These are phyloP conservation scores for Cryptococcus sp. DNA, from an alignment of 1,284 basidiomycete genomes.

Conservation along the genomic window DNA sequence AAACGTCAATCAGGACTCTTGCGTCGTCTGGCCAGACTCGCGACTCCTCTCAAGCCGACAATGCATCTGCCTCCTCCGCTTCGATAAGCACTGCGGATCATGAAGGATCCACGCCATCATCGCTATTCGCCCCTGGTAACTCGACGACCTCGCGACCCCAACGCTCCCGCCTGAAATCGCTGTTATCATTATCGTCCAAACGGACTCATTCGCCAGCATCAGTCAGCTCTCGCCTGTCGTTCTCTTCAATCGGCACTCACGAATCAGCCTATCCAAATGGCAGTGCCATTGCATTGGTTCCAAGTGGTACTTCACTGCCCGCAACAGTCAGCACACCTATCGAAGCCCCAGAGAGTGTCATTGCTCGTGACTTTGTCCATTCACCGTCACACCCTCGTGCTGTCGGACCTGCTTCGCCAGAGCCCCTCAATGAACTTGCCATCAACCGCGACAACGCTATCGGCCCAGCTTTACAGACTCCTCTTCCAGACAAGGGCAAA, in stretches of 20 bases:
- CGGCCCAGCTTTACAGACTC: no score
- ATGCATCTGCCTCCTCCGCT: background rate
- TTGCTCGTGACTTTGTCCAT: no score
- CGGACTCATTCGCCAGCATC: conserved; percentile 11
- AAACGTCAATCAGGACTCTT: conserved; percentile 15
- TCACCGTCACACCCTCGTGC: no score
- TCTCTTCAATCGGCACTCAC: background rate
- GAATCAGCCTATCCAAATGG: background rate
- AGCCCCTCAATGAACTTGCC: no score
- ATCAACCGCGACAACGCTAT: no score
- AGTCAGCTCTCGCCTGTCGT: background rate
- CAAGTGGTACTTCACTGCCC: background rate
- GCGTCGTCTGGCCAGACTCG: background rate
- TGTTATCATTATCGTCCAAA: conserved; percentile 11
- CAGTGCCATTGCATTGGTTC: background rate
- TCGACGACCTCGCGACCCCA: background rate
- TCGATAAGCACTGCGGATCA: background rate
- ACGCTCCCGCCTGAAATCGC: conserved; percentile 12
- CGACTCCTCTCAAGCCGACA: background rate
- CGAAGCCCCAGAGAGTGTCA: no score
- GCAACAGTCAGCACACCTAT: no score
- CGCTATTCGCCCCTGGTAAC: background rate
- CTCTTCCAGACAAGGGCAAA: conserved; percentile 1
- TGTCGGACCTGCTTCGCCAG: no score
- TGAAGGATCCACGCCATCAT: no score